phyloP scores from a whole-genome alignment of 169 alveolate species.

The Cryptosporidium parvum region DNA sequence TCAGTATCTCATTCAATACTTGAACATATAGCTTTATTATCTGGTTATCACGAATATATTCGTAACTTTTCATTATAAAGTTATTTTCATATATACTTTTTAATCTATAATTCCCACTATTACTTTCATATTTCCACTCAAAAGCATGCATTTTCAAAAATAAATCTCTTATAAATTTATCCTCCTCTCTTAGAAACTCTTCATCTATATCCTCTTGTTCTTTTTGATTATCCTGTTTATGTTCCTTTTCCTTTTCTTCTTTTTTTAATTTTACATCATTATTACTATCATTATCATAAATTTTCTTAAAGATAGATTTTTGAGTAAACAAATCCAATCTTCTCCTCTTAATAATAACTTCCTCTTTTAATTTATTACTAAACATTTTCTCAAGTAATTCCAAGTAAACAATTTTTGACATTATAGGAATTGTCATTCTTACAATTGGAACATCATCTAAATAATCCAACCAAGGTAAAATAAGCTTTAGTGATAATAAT shows the following conservation, averaged over 20 bases:
- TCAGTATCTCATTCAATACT: conserved; percentile 15
- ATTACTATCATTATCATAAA: not conserved
- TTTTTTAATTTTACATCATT: not conserved
- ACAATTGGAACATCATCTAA: conserved; percentile 49
- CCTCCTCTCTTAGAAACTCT: not conserved
- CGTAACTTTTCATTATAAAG: conserved; percentile 1
- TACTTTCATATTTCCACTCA: conserved; percentile 50
- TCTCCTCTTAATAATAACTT: not conserved
- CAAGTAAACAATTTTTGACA: conserved; percentile 1
- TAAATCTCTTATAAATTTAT: conserved; percentile 1
- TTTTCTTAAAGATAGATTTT: not conserved
- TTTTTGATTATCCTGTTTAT: not conserved
- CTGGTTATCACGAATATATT: conserved; percentile 15
- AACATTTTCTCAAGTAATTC: not conserved
- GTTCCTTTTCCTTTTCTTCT: not conserved
- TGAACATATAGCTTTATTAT: conserved; percentile 13
- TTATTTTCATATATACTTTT: conserved; percentile 10
- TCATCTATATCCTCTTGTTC: not conserved
- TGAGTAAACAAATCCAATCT: not conserved
- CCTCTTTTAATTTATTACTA: not conserved
- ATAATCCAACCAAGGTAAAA: conserved; percentile 65
- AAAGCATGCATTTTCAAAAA: conserved; percentile 4
- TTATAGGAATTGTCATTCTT: conserved; percentile 14
- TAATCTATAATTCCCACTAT: conserved; percentile 20
- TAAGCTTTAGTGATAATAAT: conserved; percentile 37